Percentiles rank a stretch among this genome's conserved stretches.
These are phyloP conservation scores for Microsporum canis DNA, from an alignment of 2,329 filamentous ascomycete species.

Conservation along the genomic window DNA sequence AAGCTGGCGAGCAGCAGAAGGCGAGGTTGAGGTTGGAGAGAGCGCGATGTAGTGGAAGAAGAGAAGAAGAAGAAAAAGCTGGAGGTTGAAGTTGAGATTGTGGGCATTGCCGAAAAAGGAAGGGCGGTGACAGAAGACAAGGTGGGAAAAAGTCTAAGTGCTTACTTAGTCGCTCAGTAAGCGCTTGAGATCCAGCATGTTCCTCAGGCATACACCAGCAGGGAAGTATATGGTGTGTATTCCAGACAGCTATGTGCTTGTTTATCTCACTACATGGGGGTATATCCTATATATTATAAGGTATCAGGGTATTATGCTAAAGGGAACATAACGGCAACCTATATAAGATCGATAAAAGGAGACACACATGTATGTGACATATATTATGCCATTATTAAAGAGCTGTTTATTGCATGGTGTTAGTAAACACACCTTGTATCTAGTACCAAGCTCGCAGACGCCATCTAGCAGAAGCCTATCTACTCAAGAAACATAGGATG, in stretches of 20 bases:
- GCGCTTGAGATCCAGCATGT: neutral
- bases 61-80: constrained; percentile 16
- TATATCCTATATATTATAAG: neutral
- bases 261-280: neutral
- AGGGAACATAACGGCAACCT: neutral
- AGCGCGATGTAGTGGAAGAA: constrained; percentile 10
- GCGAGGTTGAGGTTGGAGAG: constrained; percentile 2
- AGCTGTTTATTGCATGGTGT: neutral
- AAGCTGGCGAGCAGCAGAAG: constrained; percentile 6
- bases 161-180: neutral
- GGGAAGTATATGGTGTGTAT: neutral
- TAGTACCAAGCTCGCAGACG: neutral
- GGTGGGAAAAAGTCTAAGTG: neutral
- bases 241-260: neutral
- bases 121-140: constrained; percentile 7
- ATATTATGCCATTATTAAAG: neutral
- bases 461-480: neutral
- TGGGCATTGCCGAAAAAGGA: neutral
- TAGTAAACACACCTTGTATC: neutral
- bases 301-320: neutral
- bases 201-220: neutral
- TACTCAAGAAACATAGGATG: constrained; percentile 32
- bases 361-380: neutral
- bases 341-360: neutral
- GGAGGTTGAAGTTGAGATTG: constrained; percentile 19